A percentile compares a stretch with the other conserved stretches of the same genome.
These are phyloP conservation scores for Fusarium foetens DNA, from an alignment of 2,329 filamentous ascomycete genomes.

Conservation along the genomic window DNA sequence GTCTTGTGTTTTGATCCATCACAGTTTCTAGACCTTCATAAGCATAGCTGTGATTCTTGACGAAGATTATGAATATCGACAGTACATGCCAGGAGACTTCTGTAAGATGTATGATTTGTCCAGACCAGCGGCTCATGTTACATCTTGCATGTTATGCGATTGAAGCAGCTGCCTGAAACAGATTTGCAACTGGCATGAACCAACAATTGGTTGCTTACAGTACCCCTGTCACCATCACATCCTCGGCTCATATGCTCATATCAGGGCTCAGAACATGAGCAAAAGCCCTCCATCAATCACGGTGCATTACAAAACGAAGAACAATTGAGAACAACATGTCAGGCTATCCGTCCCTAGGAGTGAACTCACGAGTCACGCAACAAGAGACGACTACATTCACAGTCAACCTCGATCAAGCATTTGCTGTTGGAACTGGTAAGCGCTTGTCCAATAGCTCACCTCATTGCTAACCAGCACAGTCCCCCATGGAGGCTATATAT, in stretches of 20 bases:
- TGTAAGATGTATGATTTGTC: too few species aligned
- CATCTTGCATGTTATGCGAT: too few species aligned
- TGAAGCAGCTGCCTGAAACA: too few species aligned
- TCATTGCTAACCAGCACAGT: slow-evolving; percentile 41
- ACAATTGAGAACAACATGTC: not conserved
- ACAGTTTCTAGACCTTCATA: too few species aligned
- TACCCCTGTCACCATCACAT: not conserved
- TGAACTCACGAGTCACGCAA: slow-evolving; percentile 9
- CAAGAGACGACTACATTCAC: slow-evolving; percentile 19
- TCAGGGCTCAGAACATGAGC: not conserved
- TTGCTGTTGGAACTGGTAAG: slow-evolving; percentile 31
- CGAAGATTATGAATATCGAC: too few species aligned
- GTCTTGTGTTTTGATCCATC: too few species aligned
- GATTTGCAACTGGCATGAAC: not conserved
- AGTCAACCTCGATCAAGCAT: slow-evolving; percentile 20
- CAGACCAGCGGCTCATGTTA: too few species aligned
- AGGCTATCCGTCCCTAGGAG: slow-evolving; percentile 7
- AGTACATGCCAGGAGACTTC: too few species aligned
- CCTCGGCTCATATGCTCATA: not conserved
- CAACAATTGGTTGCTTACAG: not conserved
- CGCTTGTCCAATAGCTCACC: too few species aligned
- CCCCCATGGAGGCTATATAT: slow-evolving; percentile 60
- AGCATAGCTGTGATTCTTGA: too few species aligned
- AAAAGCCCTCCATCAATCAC: not conserved
- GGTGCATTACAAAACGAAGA: not conserved